Evolutionary conservation across 176 grass and related monocot genomes (phyloP).

Genomic region (Stipa capillata): DNA sequence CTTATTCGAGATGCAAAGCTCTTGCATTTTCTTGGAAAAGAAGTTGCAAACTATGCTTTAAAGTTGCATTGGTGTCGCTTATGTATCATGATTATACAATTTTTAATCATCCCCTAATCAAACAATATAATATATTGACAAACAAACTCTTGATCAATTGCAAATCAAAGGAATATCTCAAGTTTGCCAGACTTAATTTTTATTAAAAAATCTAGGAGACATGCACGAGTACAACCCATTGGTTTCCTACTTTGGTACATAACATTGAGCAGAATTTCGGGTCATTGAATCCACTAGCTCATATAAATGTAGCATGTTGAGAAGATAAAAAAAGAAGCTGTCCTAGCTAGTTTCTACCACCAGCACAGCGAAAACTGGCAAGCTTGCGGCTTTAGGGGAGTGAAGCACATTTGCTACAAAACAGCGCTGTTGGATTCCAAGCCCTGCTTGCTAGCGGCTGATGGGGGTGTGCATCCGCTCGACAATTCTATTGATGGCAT

Average conservation of each 20-base stretch:
- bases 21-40: too few relatives aligned
- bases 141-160: background rate
- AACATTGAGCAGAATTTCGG: background rate
- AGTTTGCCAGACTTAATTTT: background rate
- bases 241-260: background rate
- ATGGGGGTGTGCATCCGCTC: conserved; percentile 82
- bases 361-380: background rate
- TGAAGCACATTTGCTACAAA: background rate
- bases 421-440: background rate
- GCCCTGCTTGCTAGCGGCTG: conserved; percentile 31
- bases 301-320: background rate
- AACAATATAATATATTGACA: background rate
- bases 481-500: conserved; percentile 64
- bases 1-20: too few relatives aligned
- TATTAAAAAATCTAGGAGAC: background rate
- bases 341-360: background rate
- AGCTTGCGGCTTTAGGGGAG: background rate
- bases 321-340: background rate
- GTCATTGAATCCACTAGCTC: background rate
- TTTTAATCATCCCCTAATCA: background rate
- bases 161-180: background rate
- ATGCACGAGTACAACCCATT: background rate
- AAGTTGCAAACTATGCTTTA: background rate
- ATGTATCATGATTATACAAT: background rate
- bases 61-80: background rate